A percentile compares a stretch with the other conserved stretches of the same genome.
These are phyloP conservation scores for Lasiodiplodia sp. DNA, from an alignment of 2,329 filamentous ascomycete species.

Conservation along the genomic window DNA sequence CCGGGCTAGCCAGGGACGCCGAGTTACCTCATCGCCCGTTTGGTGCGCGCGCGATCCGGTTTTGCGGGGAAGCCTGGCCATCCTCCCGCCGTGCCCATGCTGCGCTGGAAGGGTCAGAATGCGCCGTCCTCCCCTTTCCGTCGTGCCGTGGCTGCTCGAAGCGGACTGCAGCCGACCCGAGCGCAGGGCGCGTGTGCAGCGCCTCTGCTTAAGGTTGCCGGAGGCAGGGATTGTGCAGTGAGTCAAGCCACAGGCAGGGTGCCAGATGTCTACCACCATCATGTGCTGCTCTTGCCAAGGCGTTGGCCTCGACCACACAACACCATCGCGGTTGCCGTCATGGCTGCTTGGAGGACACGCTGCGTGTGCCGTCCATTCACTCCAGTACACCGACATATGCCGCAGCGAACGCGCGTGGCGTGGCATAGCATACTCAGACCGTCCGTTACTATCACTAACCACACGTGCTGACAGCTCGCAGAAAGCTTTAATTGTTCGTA, in stretches of 20 bases:
- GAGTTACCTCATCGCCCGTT: conserved; percentile 14
- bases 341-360: not conserved
- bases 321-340: not conserved
- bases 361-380: conserved; percentile 1
- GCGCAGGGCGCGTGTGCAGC: not conserved
- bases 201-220: conserved; percentile 1
- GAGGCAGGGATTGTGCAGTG: conserved; percentile 2
- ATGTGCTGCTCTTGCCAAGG: not conserved
- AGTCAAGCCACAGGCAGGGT: conserved; percentile 11
- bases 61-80: conserved; percentile 26
- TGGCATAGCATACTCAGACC: not conserved
- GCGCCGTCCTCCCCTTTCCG: not conserved
- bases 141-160: conserved; percentile 3
- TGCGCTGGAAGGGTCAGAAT: not conserved
- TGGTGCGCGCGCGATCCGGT: conserved; percentile 1
- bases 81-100: not conserved
- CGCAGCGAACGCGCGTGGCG: not conserved
- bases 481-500: not conserved
- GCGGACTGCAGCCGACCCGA: not conserved
- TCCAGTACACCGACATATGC: not conserved
- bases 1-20: conserved; percentile 17
- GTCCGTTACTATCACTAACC: not conserved
- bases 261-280: not conserved
- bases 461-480: not conserved
- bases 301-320: not conserved